A percentile compares a stretch with the other conserved stretches of the same genome.
phyloP scores from a whole-genome alignment of 805 yeast genomes.

The Candida argentea region DNA sequence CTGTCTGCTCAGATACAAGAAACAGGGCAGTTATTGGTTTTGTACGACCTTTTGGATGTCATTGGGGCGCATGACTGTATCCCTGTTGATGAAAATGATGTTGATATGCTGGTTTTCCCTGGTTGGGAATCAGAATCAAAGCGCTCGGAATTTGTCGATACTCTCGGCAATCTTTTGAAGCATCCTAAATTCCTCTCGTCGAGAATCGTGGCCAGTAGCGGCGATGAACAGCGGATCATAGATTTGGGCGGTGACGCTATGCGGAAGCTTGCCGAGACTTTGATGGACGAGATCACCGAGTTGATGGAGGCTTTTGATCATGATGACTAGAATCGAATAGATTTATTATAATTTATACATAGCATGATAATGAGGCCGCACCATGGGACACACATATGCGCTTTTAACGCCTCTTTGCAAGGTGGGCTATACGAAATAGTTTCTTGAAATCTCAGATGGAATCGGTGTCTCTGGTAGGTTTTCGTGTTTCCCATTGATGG shows the following conservation, averaged over 20 bases:
- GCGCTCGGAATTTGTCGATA: conserved; percentile 47
- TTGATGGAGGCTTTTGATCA: conserved; percentile 32
- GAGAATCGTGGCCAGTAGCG: conserved; percentile 50
- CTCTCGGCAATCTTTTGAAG: conserved; percentile 62
- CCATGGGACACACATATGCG: background rate
- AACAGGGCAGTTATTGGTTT: conserved; percentile 49
- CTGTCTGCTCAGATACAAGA: conserved; percentile 28
- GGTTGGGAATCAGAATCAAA: conserved; percentile 55
- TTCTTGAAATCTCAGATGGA: conserved; percentile 24
- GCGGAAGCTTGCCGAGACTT: conserved; percentile 28
- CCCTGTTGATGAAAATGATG: conserved; percentile 7
- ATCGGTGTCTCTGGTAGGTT: conserved; percentile 24
- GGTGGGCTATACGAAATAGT: conserved; percentile 5
- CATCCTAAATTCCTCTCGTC: conserved; percentile 81
- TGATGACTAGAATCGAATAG: background rate
- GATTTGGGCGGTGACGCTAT: conserved; percentile 33
- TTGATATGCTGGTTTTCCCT: conserved; percentile 32
- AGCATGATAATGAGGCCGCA: no score
- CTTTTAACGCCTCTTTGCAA: conserved; percentile 1
- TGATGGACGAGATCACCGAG: conserved; percentile 44
- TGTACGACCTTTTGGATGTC: conserved; percentile 54
- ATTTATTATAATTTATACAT: background rate
- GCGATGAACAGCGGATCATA: conserved; percentile 52
- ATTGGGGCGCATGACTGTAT: conserved; percentile 28
- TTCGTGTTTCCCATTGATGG: no score